These are phyloP conservation scores for Pseudogymnoascus sp. DNA, from an alignment of 2,329 filamentous ascomycete species.

Conservation along the genomic window DNA sequence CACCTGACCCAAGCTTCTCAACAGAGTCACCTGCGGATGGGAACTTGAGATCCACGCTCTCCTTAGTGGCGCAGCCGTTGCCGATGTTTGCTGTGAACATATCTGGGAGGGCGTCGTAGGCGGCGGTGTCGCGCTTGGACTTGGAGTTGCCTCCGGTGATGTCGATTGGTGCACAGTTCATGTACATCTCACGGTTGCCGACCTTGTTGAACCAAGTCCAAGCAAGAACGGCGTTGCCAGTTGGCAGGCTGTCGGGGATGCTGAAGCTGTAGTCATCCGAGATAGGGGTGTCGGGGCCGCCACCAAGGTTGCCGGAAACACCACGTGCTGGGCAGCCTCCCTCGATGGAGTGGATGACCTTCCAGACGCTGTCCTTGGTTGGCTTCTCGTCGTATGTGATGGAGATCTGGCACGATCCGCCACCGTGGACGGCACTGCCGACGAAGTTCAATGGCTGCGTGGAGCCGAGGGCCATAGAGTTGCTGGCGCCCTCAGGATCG, in stretches of 20 bases:
- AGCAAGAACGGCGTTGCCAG: slow-evolving; percentile 72
- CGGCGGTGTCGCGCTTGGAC: slow-evolving; percentile 35
- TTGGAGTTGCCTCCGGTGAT: slow-evolving; percentile 49
- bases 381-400: slow-evolving; percentile 72
- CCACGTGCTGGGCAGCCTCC: slow-evolving; percentile 72
- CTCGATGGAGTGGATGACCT: slow-evolving; percentile 81
- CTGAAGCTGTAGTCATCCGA: slow-evolving; percentile 60
- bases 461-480: slow-evolving; percentile 58
- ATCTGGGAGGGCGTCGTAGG: slow-evolving; percentile 57
- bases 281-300: slow-evolving; percentile 36
- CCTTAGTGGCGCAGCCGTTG: slow-evolving; percentile 43
- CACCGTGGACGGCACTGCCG: slow-evolving; percentile 75
- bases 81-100: slow-evolving; percentile 62
- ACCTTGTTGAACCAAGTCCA: slow-evolving; percentile 96
- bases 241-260: slow-evolving; percentile 63
- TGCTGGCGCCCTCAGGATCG: slow-evolving; percentile 41
- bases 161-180: slow-evolving; percentile 80
- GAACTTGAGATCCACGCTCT: slow-evolving; percentile 43
- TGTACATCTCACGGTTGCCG: slow-evolving; percentile 94
- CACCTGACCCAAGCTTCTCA: slow-evolving; percentile 36
- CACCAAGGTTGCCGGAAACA: slow-evolving; percentile 49
- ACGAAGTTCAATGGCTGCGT: slow-evolving; percentile 55
- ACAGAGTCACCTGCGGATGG: slow-evolving; percentile 49
- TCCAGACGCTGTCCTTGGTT: slow-evolving; percentile 63
- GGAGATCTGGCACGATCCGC: slow-evolving; percentile 85